phyloP scores from a whole-genome alignment of 2,329 filamentous ascomycete species.

The Beauveria sp. region DNA sequence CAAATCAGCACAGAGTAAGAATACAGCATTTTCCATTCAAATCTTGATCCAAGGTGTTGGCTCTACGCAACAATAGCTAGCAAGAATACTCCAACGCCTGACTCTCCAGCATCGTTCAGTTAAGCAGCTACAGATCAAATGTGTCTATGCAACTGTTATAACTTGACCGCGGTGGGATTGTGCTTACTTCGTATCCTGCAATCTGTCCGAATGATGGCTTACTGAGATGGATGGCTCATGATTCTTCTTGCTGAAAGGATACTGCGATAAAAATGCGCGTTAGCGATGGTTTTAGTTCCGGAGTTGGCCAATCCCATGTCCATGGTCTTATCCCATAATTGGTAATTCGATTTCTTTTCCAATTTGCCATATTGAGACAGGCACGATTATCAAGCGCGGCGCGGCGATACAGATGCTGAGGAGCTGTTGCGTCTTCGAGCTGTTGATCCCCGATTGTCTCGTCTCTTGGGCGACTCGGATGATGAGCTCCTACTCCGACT shows the following conservation, averaged over 20 bases:
- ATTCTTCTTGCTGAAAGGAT: neutral
- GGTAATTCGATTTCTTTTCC: neutral
- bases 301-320: neutral
- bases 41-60: neutral
- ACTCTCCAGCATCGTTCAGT: neutral
- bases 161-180: neutral
- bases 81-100: neutral
- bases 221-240: neutral
- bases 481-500: conserved; percentile 1
- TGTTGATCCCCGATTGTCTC: conserved; percentile 18
- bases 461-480: conserved; percentile 9
- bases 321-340: neutral
- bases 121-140: neutral
- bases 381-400: neutral
- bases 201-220: neutral
- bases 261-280: conserved; percentile 2
- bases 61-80: neutral
- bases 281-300: neutral
- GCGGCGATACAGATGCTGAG: conserved; percentile 39
- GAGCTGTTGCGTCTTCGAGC: conserved; percentile 42
- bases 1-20: neutral
- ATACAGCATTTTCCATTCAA: neutral
- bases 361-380: neutral
- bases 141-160: neutral
- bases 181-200: conserved; percentile 9